Percentiles rank a stretch among this genome's conserved stretches.
phyloP scores from a whole-genome alignment of 2,329 filamentous ascomycete species.

The Tolypocladium paradoxum region DNA sequence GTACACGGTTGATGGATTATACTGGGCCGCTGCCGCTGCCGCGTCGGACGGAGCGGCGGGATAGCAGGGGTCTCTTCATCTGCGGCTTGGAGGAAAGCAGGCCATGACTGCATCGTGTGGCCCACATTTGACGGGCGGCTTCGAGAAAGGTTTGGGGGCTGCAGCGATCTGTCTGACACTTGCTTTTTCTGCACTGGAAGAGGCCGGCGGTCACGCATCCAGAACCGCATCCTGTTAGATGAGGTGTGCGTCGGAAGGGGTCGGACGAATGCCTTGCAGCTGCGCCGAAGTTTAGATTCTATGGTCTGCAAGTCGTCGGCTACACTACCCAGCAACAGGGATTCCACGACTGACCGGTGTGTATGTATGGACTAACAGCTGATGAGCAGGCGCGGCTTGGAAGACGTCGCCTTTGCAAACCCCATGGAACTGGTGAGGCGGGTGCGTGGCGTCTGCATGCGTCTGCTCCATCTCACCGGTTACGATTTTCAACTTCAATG shows the following conservation, averaged over 20 bases:
- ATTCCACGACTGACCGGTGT: not conserved
- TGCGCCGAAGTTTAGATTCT: not conserved
- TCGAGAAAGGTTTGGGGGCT: not conserved
- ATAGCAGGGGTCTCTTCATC: not conserved
- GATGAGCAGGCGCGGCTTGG: not conserved
- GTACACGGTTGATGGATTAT: not conserved
- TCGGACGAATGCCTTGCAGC: not conserved
- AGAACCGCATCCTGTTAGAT: not conserved
- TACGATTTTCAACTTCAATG: not conserved
- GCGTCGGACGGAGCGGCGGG: not conserved
- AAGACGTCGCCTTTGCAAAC: not conserved
- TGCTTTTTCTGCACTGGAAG: not conserved
- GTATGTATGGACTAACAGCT: not conserved
- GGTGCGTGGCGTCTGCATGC: not conserved
- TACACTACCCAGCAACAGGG: not conserved
- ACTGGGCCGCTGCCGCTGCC: not conserved
- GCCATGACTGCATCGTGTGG: not conserved
- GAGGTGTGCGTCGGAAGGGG: not conserved
- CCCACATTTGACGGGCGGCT: not conserved
- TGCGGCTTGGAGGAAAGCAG: not conserved
- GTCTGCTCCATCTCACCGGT: not conserved
- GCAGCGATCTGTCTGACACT: not conserved
- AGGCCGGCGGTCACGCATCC: not conserved
- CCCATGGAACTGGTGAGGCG: not conserved
- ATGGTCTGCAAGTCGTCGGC: too few species aligned